A percentile compares a stretch with the other conserved stretches of the same genome.
phyloP scores from a whole-genome alignment of 148 eudicot genomes.

The Suaeda aralocaspica region DNA sequence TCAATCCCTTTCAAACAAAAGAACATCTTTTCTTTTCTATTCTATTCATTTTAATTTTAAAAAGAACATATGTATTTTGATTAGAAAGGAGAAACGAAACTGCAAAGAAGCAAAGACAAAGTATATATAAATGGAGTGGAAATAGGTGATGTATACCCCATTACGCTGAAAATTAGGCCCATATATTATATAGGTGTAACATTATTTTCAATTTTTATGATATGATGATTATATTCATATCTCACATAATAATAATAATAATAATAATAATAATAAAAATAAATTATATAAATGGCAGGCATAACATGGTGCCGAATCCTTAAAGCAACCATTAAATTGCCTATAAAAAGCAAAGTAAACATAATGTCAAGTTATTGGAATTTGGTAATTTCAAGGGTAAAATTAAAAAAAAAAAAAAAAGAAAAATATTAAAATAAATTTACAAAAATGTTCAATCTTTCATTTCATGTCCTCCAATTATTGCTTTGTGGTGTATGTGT shows the following conservation, averaged over 20 bases:
- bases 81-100: not conserved
- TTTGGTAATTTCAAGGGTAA: conserved; percentile 13
- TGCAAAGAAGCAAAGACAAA: not conserved
- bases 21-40: too few relatives aligned
- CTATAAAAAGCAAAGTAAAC: conserved; percentile 30
- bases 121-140: not conserved
- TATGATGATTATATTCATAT: conserved; percentile 3
- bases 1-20: too few relatives aligned
- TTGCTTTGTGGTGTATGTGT: conserved; percentile 12
- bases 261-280: not conserved
- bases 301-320: conserved; percentile 47
- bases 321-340: conserved; percentile 33
- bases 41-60: too few relatives aligned
- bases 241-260: not conserved
- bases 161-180: not conserved
- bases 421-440: not conserved
- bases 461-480: conserved; percentile 24
- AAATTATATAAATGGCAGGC: conserved; percentile 27
- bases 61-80: too few relatives aligned
- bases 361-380: conserved; percentile 21
- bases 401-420: too few relatives aligned
- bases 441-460: not conserved
- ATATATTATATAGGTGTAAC: not conserved
- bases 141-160: conserved; percentile 1
- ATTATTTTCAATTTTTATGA: not conserved